These are phyloP conservation scores for Iberis pinnata DNA, from an alignment of 345 rosid genomes.

Conservation along the genomic window DNA sequence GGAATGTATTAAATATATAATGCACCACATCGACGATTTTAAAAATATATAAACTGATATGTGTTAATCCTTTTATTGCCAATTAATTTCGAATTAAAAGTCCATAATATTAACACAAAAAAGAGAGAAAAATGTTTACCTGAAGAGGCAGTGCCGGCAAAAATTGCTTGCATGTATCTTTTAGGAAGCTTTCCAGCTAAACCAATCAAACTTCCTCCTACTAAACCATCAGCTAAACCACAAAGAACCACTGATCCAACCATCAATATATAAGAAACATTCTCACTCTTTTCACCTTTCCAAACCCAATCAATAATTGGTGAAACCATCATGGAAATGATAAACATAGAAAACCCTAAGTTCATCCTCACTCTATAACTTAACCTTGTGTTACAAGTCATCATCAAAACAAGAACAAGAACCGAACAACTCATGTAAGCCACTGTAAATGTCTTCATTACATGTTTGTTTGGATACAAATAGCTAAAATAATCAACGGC, in stretches of 20 bases:
- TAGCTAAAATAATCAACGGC: slow-evolving; percentile 76
- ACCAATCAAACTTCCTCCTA: slow-evolving; percentile 80
- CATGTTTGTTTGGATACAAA: slow-evolving; percentile 62
- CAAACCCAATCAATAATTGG: slow-evolving; percentile 60
- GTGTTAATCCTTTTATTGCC: no score
- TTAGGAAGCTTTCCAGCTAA: slow-evolving; percentile 83
- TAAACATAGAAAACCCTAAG: slow-evolving; percentile 68
- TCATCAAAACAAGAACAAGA: slow-evolving; percentile 49
- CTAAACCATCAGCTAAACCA: slow-evolving; percentile 86
- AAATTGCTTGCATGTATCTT: slow-evolving; percentile 90
- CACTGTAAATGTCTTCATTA: slow-evolving; percentile 79
- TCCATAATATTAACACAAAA: no score
- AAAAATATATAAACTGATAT: no score
- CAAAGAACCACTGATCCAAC: slow-evolving; percentile 64
- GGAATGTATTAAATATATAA: no score
- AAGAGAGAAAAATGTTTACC: slow-evolving; percentile 33
- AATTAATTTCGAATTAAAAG: no score
- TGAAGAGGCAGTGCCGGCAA: slow-evolving; percentile 95
- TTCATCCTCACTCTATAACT: slow-evolving; percentile 62
- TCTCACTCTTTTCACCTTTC: slow-evolving; percentile 23
- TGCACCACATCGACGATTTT: no score
- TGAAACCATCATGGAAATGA: slow-evolving; percentile 60
- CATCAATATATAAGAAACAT: slow-evolving; percentile 38
- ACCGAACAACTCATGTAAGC: slow-evolving; percentile 84
- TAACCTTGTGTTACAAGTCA: slow-evolving; percentile 45